These are phyloP conservation scores for Allantophomopsis lycopodina DNA, from an alignment of 2,329 filamentous ascomycete genomes.

Conservation along the genomic window DNA sequence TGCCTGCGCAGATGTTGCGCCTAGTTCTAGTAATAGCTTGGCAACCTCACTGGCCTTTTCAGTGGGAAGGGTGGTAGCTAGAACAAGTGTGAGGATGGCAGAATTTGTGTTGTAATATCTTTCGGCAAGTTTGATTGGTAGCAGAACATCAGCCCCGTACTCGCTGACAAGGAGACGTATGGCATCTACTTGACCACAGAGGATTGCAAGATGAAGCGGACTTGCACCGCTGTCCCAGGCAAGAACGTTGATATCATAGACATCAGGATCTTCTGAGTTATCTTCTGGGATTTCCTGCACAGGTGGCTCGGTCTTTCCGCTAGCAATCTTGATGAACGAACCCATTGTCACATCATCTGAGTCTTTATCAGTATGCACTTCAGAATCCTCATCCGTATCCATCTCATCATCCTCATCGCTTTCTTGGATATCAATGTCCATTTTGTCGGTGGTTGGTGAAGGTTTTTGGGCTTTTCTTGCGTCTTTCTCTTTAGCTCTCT, in stretches of 20 bases:
- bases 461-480: conserved; percentile 5
- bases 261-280: conserved; percentile 56
- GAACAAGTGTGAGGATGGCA: conserved; percentile 55
- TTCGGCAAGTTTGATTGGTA: conserved; percentile 43
- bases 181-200: conserved; percentile 54
- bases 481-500: conserved; percentile 12
- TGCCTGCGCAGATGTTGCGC: conserved; percentile 61
- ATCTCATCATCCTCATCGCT: conserved; percentile 28
- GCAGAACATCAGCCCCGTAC: conserved; percentile 64
- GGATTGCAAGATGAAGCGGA: conserved; percentile 66
- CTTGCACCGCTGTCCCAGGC: conserved; percentile 68
- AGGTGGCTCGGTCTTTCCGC: conserved; percentile 21
- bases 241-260: conserved; percentile 66
- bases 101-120: conserved; percentile 23
- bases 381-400: conserved; percentile 26
- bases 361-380: conserved; percentile 17
- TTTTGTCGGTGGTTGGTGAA: conserved; percentile 48
- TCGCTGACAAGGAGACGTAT: conserved; percentile 57
- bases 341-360: conserved; percentile 42
- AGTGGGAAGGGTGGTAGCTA: conserved; percentile 50
- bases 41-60: conserved; percentile 54
- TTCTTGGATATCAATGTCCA: conserved; percentile 48
- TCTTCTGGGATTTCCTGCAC: conserved; percentile 34
- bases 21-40: conserved; percentile 49
- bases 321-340: conserved; percentile 55